Percentiles rank a stretch among this genome's conserved stretches.
Evolutionary conservation across 176 grass and related monocot genomes (phyloP).

Genomic region (Metroxylon sagu): DNA sequence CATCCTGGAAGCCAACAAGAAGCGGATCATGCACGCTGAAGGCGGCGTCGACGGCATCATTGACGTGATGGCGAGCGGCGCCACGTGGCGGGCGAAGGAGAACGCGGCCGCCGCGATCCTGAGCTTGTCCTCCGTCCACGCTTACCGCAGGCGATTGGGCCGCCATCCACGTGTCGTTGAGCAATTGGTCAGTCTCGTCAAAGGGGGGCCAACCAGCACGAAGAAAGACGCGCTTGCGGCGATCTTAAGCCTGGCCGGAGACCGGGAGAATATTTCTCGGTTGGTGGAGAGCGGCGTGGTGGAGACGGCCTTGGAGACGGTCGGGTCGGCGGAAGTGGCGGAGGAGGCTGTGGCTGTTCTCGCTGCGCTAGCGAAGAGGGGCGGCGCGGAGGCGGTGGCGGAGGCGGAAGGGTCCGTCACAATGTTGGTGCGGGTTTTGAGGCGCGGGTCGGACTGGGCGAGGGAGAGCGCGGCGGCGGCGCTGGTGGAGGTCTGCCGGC

Average conservation of each 20-base stretch:
- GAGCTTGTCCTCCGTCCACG: conserved; percentile 62
- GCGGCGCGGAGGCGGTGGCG: conserved; percentile 72
- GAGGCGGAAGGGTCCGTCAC: conserved; percentile 30
- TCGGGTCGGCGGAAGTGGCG: conserved; percentile 40
- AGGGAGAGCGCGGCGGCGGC: conserved; percentile 64
- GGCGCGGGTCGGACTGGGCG: conserved; percentile 61
- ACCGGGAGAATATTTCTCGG: conserved; percentile 64
- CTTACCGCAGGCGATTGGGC: conserved; percentile 65
- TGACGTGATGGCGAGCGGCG: conserved; percentile 44
- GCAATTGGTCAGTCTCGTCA: conserved; percentile 31
- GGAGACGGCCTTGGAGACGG: conserved; percentile 32
- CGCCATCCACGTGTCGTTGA: conserved; percentile 42
- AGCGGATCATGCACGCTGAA: conserved; percentile 89
- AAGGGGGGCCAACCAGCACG: conserved; percentile 43
- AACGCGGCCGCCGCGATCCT: conserved; percentile 66
- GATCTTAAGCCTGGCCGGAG: conserved; percentile 60
- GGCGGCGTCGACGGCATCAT: conserved; percentile 52
- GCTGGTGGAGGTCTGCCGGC: conserved; percentile 75
- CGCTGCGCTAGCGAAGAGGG: conserved; percentile 61
- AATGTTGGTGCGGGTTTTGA: conserved; percentile 44
- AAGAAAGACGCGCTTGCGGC: conserved; percentile 76
- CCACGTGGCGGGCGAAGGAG: conserved; percentile 77
- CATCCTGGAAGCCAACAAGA: conserved; percentile 85
- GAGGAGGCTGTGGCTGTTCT: conserved; percentile 50
- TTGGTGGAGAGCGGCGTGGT: conserved; percentile 63